Conservation (phyloP, 495 filamentous ascomycete genomes). For the Penicillium samsonianum region DNA sequence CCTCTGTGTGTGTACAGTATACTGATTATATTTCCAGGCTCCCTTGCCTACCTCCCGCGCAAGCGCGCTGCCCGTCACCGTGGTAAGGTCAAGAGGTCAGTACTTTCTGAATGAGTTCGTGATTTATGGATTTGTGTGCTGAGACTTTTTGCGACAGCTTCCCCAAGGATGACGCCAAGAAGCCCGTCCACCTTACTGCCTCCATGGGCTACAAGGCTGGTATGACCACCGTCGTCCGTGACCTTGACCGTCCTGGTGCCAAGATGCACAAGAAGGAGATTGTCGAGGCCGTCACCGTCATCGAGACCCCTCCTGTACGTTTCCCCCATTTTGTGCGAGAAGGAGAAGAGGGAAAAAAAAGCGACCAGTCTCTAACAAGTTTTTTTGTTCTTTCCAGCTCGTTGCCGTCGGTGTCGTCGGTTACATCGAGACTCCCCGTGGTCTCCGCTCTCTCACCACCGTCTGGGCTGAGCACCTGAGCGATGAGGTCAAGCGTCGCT, state of each 20-base stretch:
- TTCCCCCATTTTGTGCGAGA: slow-evolving; percentile 7
- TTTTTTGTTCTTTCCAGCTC: slow-evolving; percentile 62
- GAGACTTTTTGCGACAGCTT: slow-evolving; percentile 63
- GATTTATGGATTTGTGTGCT: slow-evolving; percentile 31
- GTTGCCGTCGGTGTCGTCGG: slow-evolving; percentile 98
- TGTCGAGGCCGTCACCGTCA: slow-evolving; percentile 97
- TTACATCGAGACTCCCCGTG: slow-evolving; percentile 99
- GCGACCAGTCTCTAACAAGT: not conserved
- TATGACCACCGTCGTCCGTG: slow-evolving; percentile 99
- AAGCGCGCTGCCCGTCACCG: slow-evolving; percentile 96
- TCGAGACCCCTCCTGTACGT: slow-evolving; percentile 99
- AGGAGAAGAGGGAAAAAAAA: not conserved
- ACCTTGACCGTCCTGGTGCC: slow-evolving; percentile 97
- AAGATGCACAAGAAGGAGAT: slow-evolving; percentile 99
- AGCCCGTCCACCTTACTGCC: slow-evolving; percentile 98
- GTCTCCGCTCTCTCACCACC: slow-evolving; percentile 98
- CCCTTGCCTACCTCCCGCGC: slow-evolving; percentile 92
- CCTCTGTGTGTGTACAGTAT: slow-evolving; percentile 30
- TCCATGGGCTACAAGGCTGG: slow-evolving; percentile 99
- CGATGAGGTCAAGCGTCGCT: slow-evolving; percentile 98
- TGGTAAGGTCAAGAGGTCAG: slow-evolving; percentile 97
- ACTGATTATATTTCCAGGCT: slow-evolving; percentile 53
- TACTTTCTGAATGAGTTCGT: slow-evolving; percentile 21
- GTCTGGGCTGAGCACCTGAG: slow-evolving; percentile 99
- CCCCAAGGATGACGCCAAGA: slow-evolving; percentile 99